These are phyloP conservation scores for Pseudocercospora macadamiae DNA, from an alignment of 2,329 filamentous ascomycete species.

Conservation along the genomic window DNA sequence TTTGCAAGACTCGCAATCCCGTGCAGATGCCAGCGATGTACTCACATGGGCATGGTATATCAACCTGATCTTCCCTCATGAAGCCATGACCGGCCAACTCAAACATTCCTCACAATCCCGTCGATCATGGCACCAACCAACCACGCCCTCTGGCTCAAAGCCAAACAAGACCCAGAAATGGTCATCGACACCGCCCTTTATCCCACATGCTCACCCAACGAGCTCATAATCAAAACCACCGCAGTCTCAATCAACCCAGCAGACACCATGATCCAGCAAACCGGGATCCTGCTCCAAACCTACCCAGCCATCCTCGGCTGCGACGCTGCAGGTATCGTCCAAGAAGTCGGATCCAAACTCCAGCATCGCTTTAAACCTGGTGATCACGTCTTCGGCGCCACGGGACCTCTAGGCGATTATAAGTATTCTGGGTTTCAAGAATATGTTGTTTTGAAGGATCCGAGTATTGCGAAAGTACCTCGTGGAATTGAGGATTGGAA, in stretches of 20 bases:
- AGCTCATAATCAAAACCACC: slow-evolving; percentile 41
- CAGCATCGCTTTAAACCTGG: background rate
- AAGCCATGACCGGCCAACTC: too few species aligned
- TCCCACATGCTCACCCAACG: slow-evolving; percentile 27
- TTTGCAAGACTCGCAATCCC: too few species aligned
- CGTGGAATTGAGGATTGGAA: slow-evolving; percentile 24
- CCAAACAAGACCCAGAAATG: background rate
- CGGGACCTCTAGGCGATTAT: background rate
- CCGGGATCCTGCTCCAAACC: slow-evolving; percentile 25
- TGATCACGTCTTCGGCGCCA: background rate
- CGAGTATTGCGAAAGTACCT: slow-evolving; percentile 19
- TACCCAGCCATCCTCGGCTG: slow-evolving; percentile 36
- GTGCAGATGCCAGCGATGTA: too few species aligned
- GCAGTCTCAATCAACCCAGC: slow-evolving; percentile 46
- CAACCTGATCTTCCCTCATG: too few species aligned
- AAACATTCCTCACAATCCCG: background rate
- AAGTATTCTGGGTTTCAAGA: background rate
- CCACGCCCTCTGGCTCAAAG: background rate
- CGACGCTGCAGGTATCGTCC: slow-evolving; percentile 34
- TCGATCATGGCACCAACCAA: too few species aligned
- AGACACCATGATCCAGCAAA: slow-evolving; percentile 41
- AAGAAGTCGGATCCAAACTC: slow-evolving; percentile 12
- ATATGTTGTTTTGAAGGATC: background rate
- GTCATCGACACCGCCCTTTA: slow-evolving; percentile 25
- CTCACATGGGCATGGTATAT: too few species aligned